Evolutionary conservation across 208 protist genomes (phyloP), one percentile per base, ranked within the genome.

Genomic region (Phytomonas francai): DNA sequence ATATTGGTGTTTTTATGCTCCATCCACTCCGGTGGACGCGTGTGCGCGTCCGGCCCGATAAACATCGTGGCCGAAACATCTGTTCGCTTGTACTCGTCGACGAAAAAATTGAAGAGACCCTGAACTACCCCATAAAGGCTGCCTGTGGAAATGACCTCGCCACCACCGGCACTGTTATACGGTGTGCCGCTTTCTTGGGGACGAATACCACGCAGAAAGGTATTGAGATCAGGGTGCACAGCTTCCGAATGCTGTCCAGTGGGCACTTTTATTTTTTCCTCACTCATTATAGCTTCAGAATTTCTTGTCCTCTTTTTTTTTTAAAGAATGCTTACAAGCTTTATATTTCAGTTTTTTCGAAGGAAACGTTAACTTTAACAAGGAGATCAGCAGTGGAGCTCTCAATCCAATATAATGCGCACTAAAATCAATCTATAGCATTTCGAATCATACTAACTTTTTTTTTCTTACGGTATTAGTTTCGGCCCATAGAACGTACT

Each of bases 1-100:
- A 95, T 92, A 63, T 80, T 71, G 45, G 87, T 77, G 68, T 90
- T 76, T 73, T 92, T 92, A 68, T 86, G 73, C 69, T 93, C 85
- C 68, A 92, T 49, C 87, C 89, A 95, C 67, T 73, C 63, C n/a
- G 89, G 89, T 2, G 79, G 73, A 25, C 85, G 84, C 30, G 71
- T 74, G 74, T 90, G 87, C 0, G 77, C 54, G 68, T 87, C 83
- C 1, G 76, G 72, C 27, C 79, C 81, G 58, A 61, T 60, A 19
- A 77, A 56, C 45, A 69, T 59, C 33, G 42, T 63, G 36, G 65
- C 51, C 57, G 67, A 65, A 31, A 59, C 30, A 33, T 60, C 63
- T 29, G 70, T 54, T 34, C 68, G 59, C 42, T 62, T 51, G 28
- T 70, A 39, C 42, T 82, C 78, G 1, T 74, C 78, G 63, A 22